Evolutionary conservation across 805 yeast genomes (phyloP).

Genomic region (Candida boidinii): DNA sequence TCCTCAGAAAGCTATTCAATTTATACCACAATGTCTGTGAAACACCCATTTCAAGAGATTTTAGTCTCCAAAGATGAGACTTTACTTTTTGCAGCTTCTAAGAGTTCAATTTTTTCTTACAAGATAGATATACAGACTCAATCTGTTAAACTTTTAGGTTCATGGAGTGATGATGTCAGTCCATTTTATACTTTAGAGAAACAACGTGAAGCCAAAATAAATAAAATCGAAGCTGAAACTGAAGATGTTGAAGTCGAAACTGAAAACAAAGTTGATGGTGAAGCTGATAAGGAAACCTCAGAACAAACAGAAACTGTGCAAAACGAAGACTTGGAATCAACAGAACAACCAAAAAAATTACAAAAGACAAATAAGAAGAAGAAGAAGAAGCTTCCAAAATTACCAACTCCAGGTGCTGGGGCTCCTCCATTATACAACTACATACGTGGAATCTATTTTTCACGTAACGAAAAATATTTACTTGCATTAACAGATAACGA

Average conservation of each 20-base stretch:
- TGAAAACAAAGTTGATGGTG: constrained; percentile 6
- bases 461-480: constrained; percentile 44
- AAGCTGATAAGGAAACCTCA: constrained; percentile 13
- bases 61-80: constrained; percentile 35
- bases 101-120: constrained; percentile 52
- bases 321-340: constrained; percentile 4
- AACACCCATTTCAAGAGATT: constrained; percentile 65
- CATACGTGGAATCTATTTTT: constrained; percentile 53
- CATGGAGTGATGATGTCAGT: constrained; percentile 57
- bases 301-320: constrained; percentile 18
- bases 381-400: constrained; percentile 33
- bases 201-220: constrained; percentile 34
- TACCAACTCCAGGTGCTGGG: constrained; percentile 59
- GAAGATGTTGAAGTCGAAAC: constrained; percentile 10
- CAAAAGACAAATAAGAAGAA: constrained; percentile 23
- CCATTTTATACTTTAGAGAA: constrained; percentile 35
- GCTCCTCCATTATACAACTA: constrained; percentile 62
- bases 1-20: no score
- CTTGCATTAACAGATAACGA: constrained; percentile 75
- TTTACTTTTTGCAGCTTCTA: constrained; percentile 46
- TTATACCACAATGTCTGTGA: no score
- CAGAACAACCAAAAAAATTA: constrained; percentile 15
- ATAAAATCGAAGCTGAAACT: constrained; percentile 23
- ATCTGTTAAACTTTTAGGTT: constrained; percentile 36
- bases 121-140: constrained; percentile 16